These are phyloP conservation scores for Penicillium brevicompactum DNA, from an alignment of 2,329 filamentous ascomycete genomes.

Conservation along the genomic window DNA sequence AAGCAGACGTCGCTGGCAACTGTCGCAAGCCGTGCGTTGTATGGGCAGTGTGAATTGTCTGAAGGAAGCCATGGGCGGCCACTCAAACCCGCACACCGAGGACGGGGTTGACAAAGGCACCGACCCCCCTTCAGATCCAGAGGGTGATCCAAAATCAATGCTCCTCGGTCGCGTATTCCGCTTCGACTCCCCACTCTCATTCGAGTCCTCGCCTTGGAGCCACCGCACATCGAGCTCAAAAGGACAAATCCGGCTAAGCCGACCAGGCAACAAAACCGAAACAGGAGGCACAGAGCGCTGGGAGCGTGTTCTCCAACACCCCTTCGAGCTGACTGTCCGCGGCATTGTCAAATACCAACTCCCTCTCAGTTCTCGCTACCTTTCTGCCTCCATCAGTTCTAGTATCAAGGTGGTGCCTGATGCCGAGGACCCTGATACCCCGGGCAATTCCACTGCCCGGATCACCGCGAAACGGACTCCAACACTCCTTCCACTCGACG, in stretches of 20 bases:
- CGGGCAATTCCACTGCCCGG: slow-evolving; percentile 32
- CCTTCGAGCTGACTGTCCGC: slow-evolving; percentile 90
- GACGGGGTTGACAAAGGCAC: slow-evolving; percentile 57
- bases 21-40: slow-evolving; percentile 32
- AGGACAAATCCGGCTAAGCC: slow-evolving; percentile 77
- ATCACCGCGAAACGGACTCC: slow-evolving; percentile 16
- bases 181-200: slow-evolving; percentile 85
- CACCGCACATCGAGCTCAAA: slow-evolving; percentile 71
- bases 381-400: slow-evolving; percentile 52
- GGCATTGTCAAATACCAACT: slow-evolving; percentile 84
- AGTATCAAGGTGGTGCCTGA: slow-evolving; percentile 44
- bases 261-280: slow-evolving; percentile 86
- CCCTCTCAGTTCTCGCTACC: slow-evolving; percentile 58
- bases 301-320: slow-evolving; percentile 86
- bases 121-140: slow-evolving; percentile 61
- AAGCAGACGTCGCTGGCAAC: slow-evolving; percentile 36
- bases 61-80: slow-evolving; percentile 14
- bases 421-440: slow-evolving; percentile 29
- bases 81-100: slow-evolving; percentile 12
- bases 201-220: slow-evolving; percentile 87
- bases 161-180: slow-evolving; percentile 83
- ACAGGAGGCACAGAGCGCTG: slow-evolving; percentile 79
- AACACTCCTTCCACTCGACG: slow-evolving; percentile 13
- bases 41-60: slow-evolving; percentile 24
- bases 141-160: slow-evolving; percentile 74